These are phyloP conservation scores for Multifurca ochricompacta DNA, from an alignment of 768 basidiomycete genomes.

Conservation along the genomic window DNA sequence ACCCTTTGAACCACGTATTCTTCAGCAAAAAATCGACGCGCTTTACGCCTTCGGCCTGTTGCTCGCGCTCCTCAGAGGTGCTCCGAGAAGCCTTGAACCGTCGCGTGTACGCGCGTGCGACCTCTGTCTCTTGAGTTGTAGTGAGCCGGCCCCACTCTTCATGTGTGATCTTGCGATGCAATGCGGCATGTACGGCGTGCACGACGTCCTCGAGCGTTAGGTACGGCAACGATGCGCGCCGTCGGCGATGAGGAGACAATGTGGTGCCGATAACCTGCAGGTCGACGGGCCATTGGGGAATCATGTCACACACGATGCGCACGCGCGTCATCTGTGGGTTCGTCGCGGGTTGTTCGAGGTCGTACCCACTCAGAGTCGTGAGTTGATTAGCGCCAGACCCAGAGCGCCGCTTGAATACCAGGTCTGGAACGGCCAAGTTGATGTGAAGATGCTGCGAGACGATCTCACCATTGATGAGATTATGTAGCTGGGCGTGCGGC, in stretches of 20 bases:
- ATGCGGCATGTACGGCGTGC: conserved; percentile 9
- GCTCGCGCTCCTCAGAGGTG: conserved; percentile 4
- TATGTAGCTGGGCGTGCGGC: conserved; percentile 18
- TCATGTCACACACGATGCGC: conserved; percentile 16
- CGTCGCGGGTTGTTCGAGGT: conserved; percentile 20
- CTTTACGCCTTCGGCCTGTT: conserved; percentile 20
- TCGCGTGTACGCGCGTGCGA: conserved; percentile 21
- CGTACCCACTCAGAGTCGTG: conserved; percentile 6
- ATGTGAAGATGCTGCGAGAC: conserved; percentile 2
- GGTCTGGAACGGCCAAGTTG: conserved; percentile 9
- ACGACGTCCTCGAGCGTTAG: conserved; percentile 20
- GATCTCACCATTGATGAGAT: conserved; percentile 18
- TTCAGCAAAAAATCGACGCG: conserved; percentile 19
- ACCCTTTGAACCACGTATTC: conserved; percentile 17
- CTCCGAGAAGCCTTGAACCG: conserved; percentile 16
- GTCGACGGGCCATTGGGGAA: conserved; percentile 21
- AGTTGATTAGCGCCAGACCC: background rate
- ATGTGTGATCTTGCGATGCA: conserved; percentile 21
- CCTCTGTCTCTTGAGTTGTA: conserved; percentile 15
- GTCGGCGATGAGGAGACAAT: conserved; percentile 12
- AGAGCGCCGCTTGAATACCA: conserved; percentile 7
- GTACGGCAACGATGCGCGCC: conserved; percentile 12
- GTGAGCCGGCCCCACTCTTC: conserved; percentile 18
- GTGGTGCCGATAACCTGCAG: conserved; percentile 16
- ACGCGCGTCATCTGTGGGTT: conserved; percentile 20